Conservation (phyloP, 2,329 filamentous ascomycete species). For the Teratosphaeria pseudoeucalypti region DNA sequence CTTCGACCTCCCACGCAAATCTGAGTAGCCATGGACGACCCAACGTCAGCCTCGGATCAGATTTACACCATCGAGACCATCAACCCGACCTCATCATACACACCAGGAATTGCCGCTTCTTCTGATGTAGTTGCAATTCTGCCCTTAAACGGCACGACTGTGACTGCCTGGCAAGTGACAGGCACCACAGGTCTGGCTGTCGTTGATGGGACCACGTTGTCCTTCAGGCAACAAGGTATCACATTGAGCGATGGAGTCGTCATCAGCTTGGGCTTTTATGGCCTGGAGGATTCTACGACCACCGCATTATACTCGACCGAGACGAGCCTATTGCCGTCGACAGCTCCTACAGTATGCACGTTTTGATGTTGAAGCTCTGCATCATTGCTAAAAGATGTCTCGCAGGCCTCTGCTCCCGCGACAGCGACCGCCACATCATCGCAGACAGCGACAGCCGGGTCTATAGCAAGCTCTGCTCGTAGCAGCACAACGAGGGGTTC, state of each 20-base stretch:
- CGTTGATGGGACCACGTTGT: constrained; percentile 11
- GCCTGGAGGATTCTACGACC: constrained; percentile 7
- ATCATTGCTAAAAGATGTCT: neutral
- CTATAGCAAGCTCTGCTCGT: neutral
- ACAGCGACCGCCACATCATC: neutral
- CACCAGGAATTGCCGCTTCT: neutral
- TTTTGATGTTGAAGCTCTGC: neutral
- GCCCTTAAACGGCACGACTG: constrained; percentile 5
- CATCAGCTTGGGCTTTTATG: constrained; percentile 10
- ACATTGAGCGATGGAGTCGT: constrained; percentile 8
- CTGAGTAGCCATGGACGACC: neutral
- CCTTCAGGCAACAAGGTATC: constrained; percentile 8
- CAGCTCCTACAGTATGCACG: neutral
- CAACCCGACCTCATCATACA: neutral
- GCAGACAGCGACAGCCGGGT: neutral
- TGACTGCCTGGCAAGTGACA: constrained; percentile 8
- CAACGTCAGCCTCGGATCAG: neutral
- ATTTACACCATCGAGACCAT: neutral
- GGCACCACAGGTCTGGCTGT: constrained; percentile 8
- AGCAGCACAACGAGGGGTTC: neutral
- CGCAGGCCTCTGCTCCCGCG: neutral
- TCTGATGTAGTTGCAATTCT: constrained; percentile 7
- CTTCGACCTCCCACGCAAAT: neutral
- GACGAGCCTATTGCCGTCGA: neutral
- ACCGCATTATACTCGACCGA: constrained; percentile 6